Evolutionary conservation across 441 rosid genomes (phyloP), one percentile per base, ranked within the genome.

Genomic region (Jatropha multifida): DNA sequence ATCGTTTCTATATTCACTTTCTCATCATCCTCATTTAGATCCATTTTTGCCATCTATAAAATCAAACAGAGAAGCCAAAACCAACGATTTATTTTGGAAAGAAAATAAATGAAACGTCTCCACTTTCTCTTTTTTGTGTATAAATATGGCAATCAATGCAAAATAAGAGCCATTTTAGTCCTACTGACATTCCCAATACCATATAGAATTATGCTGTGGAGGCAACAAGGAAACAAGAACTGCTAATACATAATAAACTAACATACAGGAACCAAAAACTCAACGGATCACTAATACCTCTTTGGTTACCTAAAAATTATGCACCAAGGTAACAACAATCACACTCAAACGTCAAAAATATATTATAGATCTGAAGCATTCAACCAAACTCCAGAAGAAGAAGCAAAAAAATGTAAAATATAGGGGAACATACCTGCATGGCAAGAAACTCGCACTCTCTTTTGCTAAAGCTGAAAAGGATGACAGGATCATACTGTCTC

Each of bases 371-470:
- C 32, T 61, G 46, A 4, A 69, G 18, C 69, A 72, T 67, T 52
- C 62, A 58, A 23, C 12, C 37, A 20, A 13, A 61, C 41, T 7
- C 40, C 14, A 13, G 40, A 41, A 5, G 0, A 48, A 51, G 61
- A n/a, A 26, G 17, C 27, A 20, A 42, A 23, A 44, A 41, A 7
- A 46, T 2, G 27, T 7, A 3, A 18, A 38, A 54, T 56, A 5
- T 5, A 54, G 49, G 58, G 61, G 68, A 78, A 81, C 77, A 42
- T 77, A 91, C 99, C 97, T 96, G 99, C 98, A 91, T 93, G 11
- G 99, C 99, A 72, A 93, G 99, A 83, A 93, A 88, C 82, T 93
- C 98, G 12, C 97, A 96, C 76, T 93, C 99, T 82, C 96, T 90
- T 86, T 96, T 93, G 90, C 99, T 96, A 81, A 96, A 96, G 83